Base-by-base conservation (phyloP, 1,284 basidiomycete species). In the Ceratobasidium sp. region DNA sequence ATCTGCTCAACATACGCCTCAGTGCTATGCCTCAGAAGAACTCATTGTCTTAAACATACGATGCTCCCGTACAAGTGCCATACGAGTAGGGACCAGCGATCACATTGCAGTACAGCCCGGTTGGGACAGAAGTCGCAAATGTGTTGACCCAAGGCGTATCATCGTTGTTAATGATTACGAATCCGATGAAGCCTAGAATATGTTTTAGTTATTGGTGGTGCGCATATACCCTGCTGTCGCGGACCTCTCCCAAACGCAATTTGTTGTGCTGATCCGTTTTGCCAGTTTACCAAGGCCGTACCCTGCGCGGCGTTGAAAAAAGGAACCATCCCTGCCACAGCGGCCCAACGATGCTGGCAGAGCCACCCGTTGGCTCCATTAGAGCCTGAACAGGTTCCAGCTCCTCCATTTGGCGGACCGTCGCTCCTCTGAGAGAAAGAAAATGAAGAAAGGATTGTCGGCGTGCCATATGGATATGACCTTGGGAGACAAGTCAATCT, bases 161-260 rank as follows among this genome's bases (percentile, higher is more conserved):
- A 0, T 78, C 84, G 74, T 89, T 89, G 78, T 90, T 90, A 77
- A 90, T 90, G 0, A 84, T 88, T 0, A 89, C 84, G 75, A 86
- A 90, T 0, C 88, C 89, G 34, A 81, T 76, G 0, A 84, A 30
- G n/a, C 65, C 65, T 69, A 23, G 10, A 1, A 41, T 16, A 16
- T 60, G 23, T 43, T 18, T 45, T n/a, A 12, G 30, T 18, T 43
- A 26, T 5, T 8, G n/a, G 30, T 21, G 21, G 36, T n/a, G n/a
- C n/a, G 2, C 34, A 9, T 1, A 18, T 8, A 12, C 58, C 14
- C 23, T 3, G 23, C 28, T 26, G n/a, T 23, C 21, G 14, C 58
- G 28, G 32, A 65, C 76, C 75, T 39, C 76, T 34, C n/a, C 74
- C 72, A 50, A 74, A 76, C 14, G 76, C 76, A 26, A 76, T 69